Evolutionary conservation across 2,329 filamentous ascomycete species (phyloP), one percentile per base, ranked within the genome.

Genomic region (Fusarium sp.): DNA sequence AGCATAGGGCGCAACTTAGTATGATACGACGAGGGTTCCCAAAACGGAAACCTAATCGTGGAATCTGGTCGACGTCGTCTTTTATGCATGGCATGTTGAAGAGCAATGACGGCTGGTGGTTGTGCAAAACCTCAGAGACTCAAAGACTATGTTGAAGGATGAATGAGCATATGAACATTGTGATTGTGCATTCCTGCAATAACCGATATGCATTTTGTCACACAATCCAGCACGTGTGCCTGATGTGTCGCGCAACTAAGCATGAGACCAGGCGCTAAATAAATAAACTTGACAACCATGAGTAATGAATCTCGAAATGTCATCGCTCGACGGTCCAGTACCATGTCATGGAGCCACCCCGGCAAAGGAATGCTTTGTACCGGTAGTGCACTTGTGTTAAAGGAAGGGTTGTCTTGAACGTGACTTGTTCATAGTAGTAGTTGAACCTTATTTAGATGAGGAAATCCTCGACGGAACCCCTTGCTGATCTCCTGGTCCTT

Each of bases 21-120:
- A 62, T 64, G 60, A 61, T 61, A 67, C 57, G 56, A 65, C 64
- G 66, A 60, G 62, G 61, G 67, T 44, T 54, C 60, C 69, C 39
- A 67, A 73, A 73, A 58, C 62, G 72, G 73, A 75, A 75, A 71
- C 38, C 67, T 64, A 62, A 70, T 75, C 73, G 73, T 33, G 38
- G 15, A 50, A 56, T 62, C 62, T 62, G 69, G 70, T 63, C 57
- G 56, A 63, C 51, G 68, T 64, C 67, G 58, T 49, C 57, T 53
- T 36, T 54, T 45, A 57, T 66, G 57, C 63, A 62, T 47, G 57
- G 33, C 55, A 52, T 51, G 26, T 55, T 42, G 38, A 57, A 39
- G 15, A 63, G 28, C 17, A 42, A 22, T 19, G 28, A 31, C 28
- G 28, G 24, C 39, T 36, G 34, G 6, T 15, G 33, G 17, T 17